Percentiles rank a stretch among this genome's conserved stretches.
phyloP scores from a whole-genome alignment of 108 stramenopile genomes.

The Conticribra weissflogii region DNA sequence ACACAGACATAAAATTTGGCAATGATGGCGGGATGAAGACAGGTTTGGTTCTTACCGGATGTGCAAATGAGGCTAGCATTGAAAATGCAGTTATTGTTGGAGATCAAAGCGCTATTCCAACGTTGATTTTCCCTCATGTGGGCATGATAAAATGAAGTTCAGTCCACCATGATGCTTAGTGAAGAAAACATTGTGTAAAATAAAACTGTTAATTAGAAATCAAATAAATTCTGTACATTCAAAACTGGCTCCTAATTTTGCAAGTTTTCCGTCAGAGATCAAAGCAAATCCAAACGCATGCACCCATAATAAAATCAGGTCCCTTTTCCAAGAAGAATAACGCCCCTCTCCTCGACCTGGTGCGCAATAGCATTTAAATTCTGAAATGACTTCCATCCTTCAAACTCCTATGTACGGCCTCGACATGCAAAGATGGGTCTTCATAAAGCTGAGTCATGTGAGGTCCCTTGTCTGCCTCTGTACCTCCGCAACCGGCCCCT shows the following conservation, averaged over 20 bases:
- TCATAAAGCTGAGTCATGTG: slow-evolving; percentile 41
- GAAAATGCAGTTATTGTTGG: slow-evolving; percentile 19
- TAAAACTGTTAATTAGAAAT: no score
- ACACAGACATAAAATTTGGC: slow-evolving; percentile 87
- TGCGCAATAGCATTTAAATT: neutral
- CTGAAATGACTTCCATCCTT: slow-evolving; percentile 26
- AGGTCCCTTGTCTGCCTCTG: slow-evolving; percentile 22
- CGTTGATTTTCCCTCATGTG: slow-evolving; percentile 65
- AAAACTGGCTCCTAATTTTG: no score
- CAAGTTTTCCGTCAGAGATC: no score
- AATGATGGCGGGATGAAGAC: slow-evolving; percentile 67
- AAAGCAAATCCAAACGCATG: no score
- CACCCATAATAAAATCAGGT: no score
- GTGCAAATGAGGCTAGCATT: slow-evolving; percentile 60
- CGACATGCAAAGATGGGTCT: slow-evolving; percentile 54
- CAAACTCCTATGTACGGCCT: slow-evolving; percentile 44
- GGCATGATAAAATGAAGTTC: no score
- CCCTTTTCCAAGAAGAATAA: no score
- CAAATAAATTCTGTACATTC: no score
- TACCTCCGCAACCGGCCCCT: slow-evolving; percentile 48
- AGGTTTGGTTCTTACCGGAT: slow-evolving; percentile 81
- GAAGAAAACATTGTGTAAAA: no score
- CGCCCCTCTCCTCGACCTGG: no score
- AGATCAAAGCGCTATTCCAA: slow-evolving; percentile 59
- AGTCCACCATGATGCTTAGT: no score